Conservation (phyloP, 225 moss, liverwort and hornwort species). For the Pseudisothecium myosuroides region DNA sequence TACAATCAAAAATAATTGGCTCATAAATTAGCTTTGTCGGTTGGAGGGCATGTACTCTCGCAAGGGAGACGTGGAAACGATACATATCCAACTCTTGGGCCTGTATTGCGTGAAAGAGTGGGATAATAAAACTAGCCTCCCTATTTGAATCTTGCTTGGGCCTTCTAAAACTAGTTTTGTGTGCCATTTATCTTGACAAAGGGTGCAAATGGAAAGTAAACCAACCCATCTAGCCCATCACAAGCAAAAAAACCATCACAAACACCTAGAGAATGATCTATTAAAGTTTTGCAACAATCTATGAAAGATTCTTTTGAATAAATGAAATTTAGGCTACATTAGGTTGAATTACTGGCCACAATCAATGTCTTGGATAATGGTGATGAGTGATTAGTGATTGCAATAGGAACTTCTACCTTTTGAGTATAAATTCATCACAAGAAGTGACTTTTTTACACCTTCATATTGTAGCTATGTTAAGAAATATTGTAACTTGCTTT, state of each 20-base stretch:
- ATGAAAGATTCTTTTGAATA: no score
- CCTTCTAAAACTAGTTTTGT: neutral
- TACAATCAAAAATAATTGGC: no score
- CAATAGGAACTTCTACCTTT: neutral
- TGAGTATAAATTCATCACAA: neutral
- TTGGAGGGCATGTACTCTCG: neutral
- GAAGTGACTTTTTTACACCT: neutral
- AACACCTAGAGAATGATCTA: neutral
- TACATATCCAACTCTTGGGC: neutral
- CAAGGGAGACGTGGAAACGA: neutral
- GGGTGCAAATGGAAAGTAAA: fast-evolving
- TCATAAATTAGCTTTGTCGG: neutral
- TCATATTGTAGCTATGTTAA: neutral
- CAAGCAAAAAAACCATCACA: fast-evolving
- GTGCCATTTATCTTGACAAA: neutral
- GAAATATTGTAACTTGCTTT: neutral
- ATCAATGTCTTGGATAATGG: neutral
- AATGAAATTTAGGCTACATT: neutral
- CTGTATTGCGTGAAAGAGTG: fast-evolving
- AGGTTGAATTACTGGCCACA: neutral
- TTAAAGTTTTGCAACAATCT: no score
- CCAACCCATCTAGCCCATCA: neutral
- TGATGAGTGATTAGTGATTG: neutral
- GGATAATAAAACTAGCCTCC: fast-evolving
- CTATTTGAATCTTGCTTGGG: neutral